phyloP scores from a whole-genome alignment of 352 stramenopile genomes.

The Plasmopara viticola region DNA sequence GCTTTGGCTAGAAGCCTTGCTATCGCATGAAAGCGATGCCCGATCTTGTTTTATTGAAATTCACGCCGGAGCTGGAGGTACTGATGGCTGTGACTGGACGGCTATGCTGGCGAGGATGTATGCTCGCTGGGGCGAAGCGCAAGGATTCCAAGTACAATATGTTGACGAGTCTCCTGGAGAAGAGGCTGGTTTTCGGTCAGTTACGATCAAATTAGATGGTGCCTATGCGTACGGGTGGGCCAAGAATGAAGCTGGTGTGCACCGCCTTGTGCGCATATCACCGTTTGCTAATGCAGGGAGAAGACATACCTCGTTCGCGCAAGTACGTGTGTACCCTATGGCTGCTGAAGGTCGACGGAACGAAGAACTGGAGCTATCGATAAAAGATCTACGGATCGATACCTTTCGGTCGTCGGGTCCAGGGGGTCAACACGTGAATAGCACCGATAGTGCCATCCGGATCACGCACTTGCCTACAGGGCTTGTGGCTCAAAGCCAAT shows the following conservation, averaged over 20 bases:
- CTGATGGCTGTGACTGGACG: slow-evolving; percentile 95
- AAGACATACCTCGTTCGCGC: slow-evolving; percentile 94
- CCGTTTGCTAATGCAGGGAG: slow-evolving; percentile 92
- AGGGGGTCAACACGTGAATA: slow-evolving; percentile 97
- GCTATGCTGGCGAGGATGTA: slow-evolving; percentile 96
- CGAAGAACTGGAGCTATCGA: slow-evolving; percentile 47
- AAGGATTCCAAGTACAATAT: slow-evolving; percentile 63
- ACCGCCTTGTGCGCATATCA: slow-evolving; percentile 92
- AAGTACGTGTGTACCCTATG: slow-evolving; percentile 73
- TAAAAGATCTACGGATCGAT: slow-evolving; percentile 90
- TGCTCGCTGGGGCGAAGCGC: slow-evolving; percentile 44
- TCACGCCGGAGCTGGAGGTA: slow-evolving; percentile 84
- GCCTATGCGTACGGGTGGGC: slow-evolving; percentile 90
- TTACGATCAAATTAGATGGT: slow-evolving; percentile 52
- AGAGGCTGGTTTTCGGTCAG: slow-evolving; percentile 62
- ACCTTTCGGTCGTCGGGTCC: slow-evolving; percentile 91
- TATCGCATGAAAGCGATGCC: slow-evolving; percentile 46
- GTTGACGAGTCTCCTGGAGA: slow-evolving; percentile 83
- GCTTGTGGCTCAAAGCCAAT: slow-evolving; percentile 91
- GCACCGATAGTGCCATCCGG: slow-evolving; percentile 93
- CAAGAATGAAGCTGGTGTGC: slow-evolving; percentile 91
- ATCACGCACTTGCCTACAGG: slow-evolving; percentile 94
- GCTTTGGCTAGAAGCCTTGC: slow-evolving; percentile 55
- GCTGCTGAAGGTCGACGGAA: slow-evolving; percentile 28
- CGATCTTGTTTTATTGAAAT: slow-evolving; percentile 77